These are phyloP conservation scores for Cucurbita moschata DNA, from an alignment of 306 rosid genomes.

Conservation along the genomic window DNA sequence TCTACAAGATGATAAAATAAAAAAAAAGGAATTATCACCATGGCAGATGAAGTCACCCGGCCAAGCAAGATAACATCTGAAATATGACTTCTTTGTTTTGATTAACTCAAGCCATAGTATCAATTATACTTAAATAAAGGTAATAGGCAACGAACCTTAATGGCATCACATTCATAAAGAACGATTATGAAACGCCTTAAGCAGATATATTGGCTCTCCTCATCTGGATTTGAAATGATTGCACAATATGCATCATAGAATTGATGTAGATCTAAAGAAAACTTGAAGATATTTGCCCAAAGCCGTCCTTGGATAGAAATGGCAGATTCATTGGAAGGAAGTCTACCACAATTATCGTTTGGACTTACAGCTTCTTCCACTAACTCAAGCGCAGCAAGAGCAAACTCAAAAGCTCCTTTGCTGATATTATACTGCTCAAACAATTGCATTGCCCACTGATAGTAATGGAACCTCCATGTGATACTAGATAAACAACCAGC, in stretches of 20 bases:
- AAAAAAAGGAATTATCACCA: not conserved
- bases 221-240: slow-evolving; percentile 88
- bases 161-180: slow-evolving; percentile 65
- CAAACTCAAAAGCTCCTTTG: slow-evolving; percentile 91
- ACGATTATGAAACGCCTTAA: slow-evolving; percentile 84
- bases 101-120: not conserved
- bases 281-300: slow-evolving; percentile 91
- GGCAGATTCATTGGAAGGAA: slow-evolving; percentile 42
- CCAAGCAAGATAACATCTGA: not conserved
- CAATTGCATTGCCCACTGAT: slow-evolving; percentile 87
- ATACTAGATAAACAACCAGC: slow-evolving; percentile 40
- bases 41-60: not conserved
- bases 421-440: slow-evolving; percentile 75
- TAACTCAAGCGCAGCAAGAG: slow-evolving; percentile 95
- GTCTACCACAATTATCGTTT: slow-evolving; percentile 16
- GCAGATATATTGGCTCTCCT: slow-evolving; percentile 82
- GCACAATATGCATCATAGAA: slow-evolving; percentile 86
- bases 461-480: slow-evolving; percentile 71
- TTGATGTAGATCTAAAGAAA: slow-evolving; percentile 66
- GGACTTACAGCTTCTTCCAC: slow-evolving; percentile 56
- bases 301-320: slow-evolving; percentile 64
- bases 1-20: not conserved
- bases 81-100: not conserved
- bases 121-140: not conserved
- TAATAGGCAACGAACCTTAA: slow-evolving; percentile 43